Conservation (phyloP, 192 early-diverging fungal genomes). For the Phlyctochytrium bullatum region DNA sequence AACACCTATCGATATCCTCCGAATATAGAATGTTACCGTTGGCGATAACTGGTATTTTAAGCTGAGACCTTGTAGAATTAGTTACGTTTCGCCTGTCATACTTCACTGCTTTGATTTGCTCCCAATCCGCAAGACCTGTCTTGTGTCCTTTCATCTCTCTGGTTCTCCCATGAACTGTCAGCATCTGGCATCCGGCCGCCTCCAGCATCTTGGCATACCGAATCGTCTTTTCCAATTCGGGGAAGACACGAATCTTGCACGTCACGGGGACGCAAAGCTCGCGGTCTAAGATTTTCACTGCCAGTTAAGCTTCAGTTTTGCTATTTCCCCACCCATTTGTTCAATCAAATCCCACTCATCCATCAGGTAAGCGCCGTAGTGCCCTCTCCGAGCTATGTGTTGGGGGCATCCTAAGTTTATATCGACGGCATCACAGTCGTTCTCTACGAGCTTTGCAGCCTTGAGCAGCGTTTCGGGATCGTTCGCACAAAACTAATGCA, state of each 20-base stretch:
- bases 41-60: conserved; percentile 89
- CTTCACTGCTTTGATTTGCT: conserved; percentile 81
- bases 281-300: conserved; percentile 73
- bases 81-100: conserved; percentile 6
- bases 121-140: conserved; percentile 95
- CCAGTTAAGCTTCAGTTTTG: background rate
- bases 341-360: conserved; percentile 81
- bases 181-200: conserved; percentile 82
- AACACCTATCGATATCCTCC: conserved; percentile 82
- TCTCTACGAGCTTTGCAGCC: conserved; percentile 79
- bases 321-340: conserved; percentile 40
- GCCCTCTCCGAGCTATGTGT: conserved; percentile 85
- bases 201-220: conserved; percentile 96
- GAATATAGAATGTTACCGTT: conserved; percentile 97
- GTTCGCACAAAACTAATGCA: conserved; percentile 90
- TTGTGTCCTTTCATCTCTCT: conserved; percentile 97
- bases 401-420: conserved; percentile 97
- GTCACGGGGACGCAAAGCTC: conserved; percentile 87
- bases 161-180: conserved; percentile 91
- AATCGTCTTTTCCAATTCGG: conserved; percentile 85
- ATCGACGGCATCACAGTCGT: conserved; percentile 89
- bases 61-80: conserved; percentile 51
- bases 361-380: conserved; percentile 91
- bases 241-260: conserved; percentile 92
- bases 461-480: conserved; percentile 78